These are phyloP conservation scores for Cercospora zeina DNA, from an alignment of 2,329 filamentous ascomycete species.

Conservation along the genomic window DNA sequence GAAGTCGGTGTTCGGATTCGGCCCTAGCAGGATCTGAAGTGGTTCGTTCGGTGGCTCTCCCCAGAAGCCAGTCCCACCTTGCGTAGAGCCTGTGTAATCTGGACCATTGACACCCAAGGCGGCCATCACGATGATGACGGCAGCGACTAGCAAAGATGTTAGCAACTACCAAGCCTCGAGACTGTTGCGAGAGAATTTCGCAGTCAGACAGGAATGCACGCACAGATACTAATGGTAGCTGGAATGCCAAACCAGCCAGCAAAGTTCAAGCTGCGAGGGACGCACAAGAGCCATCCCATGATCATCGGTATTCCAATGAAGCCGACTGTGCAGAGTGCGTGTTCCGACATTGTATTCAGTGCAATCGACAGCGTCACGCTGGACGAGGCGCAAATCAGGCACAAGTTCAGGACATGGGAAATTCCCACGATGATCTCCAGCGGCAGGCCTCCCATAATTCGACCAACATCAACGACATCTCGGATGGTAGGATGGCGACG, in stretches of 20 bases:
- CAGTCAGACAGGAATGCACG: constrained; percentile 55
- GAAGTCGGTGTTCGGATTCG: constrained; percentile 2
- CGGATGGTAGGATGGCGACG: constrained; percentile 42
- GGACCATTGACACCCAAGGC: constrained; percentile 10
- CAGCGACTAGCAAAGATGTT: not conserved
- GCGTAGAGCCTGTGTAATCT: not conserved
- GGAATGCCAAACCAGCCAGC: constrained; percentile 21
- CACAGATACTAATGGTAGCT: constrained; percentile 53
- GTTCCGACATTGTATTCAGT: constrained; percentile 21
- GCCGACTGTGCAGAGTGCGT: constrained; percentile 20
- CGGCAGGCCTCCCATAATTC: constrained; percentile 39
- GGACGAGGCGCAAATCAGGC: constrained; percentile 24
- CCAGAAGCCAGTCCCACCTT: constrained; percentile 5
- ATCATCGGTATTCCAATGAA: constrained; percentile 25
- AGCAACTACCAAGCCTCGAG: not conserved
- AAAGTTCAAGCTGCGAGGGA: constrained; percentile 24
- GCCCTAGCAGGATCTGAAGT: constrained; percentile 1
- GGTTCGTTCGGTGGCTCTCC: constrained; percentile 11
- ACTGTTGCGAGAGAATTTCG: not conserved
- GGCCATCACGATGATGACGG: constrained; percentile 6
- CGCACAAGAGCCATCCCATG: constrained; percentile 21
- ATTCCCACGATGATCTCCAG: constrained; percentile 15
- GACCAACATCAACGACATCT: constrained; percentile 43
- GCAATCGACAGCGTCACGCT: constrained; percentile 21
- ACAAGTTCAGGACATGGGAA: constrained; percentile 23